Evolutionary conservation across 768 basidiomycete genomes (phyloP).

Genomic region (Termitomyces sp.): DNA sequence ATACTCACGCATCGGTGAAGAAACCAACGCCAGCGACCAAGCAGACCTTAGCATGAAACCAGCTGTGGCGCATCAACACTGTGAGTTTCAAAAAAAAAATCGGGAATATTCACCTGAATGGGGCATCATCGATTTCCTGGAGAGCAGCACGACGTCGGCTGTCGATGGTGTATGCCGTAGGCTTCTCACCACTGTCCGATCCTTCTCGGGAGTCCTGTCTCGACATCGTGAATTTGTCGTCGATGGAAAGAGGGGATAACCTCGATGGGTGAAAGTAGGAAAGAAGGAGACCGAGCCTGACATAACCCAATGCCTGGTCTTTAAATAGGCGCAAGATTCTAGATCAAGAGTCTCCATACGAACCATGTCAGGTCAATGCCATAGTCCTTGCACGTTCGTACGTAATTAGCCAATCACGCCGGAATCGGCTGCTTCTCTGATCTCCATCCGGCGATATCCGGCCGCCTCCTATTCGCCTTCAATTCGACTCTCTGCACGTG

Average conservation of each 20-base stretch:
- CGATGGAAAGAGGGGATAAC: slow-evolving; percentile 2
- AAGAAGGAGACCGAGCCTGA: background rate
- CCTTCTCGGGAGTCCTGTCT: slow-evolving; percentile 30
- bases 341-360: background rate
- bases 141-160: slow-evolving; percentile 77
- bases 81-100: background rate
- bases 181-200: slow-evolving; percentile 23
- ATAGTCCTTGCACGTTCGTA: slow-evolving; percentile 27
- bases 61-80: slow-evolving; percentile 32
- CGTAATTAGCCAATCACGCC: slow-evolving; percentile 22
- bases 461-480: background rate
- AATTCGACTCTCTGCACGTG: background rate
- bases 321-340: slow-evolving; percentile 7
- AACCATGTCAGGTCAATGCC: slow-evolving; percentile 4
- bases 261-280: background rate
- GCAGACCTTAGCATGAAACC: slow-evolving; percentile 82
- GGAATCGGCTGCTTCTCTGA: slow-evolving; percentile 5
- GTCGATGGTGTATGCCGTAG: slow-evolving; percentile 45
- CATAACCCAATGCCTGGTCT: background rate
- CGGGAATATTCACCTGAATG: slow-evolving; percentile 53
- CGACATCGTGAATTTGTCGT: slow-evolving; percentile 12
- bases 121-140: slow-evolving; percentile 81
- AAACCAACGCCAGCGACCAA: slow-evolving; percentile 77
- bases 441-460: background rate
- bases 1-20: slow-evolving; percentile 76